Conservation (phyloP, 2,329 filamentous ascomycete genomes). For the Shiraia sp. region DNA sequence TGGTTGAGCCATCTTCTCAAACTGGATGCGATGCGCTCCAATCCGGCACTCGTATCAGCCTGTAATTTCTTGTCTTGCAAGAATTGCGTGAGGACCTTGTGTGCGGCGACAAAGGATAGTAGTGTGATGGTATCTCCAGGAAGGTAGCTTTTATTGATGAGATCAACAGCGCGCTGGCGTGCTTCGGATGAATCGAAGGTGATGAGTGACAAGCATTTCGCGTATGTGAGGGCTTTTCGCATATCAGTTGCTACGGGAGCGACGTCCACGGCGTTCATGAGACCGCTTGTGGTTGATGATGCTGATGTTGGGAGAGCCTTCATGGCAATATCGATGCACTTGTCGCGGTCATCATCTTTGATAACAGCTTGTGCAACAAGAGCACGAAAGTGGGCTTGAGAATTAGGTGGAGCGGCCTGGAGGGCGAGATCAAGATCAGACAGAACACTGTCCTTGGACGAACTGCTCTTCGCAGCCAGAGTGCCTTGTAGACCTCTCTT, state of each 20-base stretch:
- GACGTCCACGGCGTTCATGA: slow-evolving; percentile 56
- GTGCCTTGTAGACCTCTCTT: slow-evolving; percentile 69
- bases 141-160: slow-evolving; percentile 48
- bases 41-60: slow-evolving; percentile 40
- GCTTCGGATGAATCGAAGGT: slow-evolving; percentile 43
- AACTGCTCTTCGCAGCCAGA: slow-evolving; percentile 59
- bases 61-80: slow-evolving; percentile 38
- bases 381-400: slow-evolving; percentile 65
- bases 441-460: slow-evolving; percentile 50
- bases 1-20: slow-evolving; percentile 54
- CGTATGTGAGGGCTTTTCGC: slow-evolving; percentile 60
- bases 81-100: slow-evolving; percentile 47
- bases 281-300: slow-evolving; percentile 40
- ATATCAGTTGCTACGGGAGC: slow-evolving; percentile 62
- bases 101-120: slow-evolving; percentile 52
- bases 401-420: slow-evolving; percentile 75
- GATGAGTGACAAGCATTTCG: slow-evolving; percentile 60
- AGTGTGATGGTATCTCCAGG: slow-evolving; percentile 47
- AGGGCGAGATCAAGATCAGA: slow-evolving; percentile 69
- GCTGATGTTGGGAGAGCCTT: slow-evolving; percentile 52
- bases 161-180: slow-evolving; percentile 43
- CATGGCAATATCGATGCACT: slow-evolving; percentile 58
- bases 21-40: slow-evolving; percentile 50
- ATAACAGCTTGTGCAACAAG: slow-evolving; percentile 63
- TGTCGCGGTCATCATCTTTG: slow-evolving; percentile 55